Evolutionary conservation across 306 rosid genomes (phyloP), one percentile per base, ranked within the genome.

Genomic region (Fragaria nilgerrensis): DNA sequence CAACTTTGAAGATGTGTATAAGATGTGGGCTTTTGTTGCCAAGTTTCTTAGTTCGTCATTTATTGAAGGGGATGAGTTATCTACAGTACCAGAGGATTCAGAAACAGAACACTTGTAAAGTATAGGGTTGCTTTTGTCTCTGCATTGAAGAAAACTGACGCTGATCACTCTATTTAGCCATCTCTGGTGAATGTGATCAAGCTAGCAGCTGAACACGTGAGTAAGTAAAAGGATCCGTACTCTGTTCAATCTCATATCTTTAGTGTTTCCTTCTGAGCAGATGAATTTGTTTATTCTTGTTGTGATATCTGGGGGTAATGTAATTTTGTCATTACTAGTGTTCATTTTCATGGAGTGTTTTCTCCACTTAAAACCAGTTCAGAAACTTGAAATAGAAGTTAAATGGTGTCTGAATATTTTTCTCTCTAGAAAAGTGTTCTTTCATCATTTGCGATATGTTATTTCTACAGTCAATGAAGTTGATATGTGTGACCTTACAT

Each of bases 11-110:
- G 99, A 95, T 81, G 99, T 92, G 56, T 92, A 92, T 53, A 95
- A 88, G 84, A 82, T 95, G 88, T 95, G 97, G 99, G 97, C 93
- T 50, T 90, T 95, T 81, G 83, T 92, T n/a, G 96, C 96, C 4
- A 95, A 92, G 87, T 95, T 95, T 87, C 97, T 95, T 53, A 87
- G 88, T 79, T 96, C 89, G 1, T 20, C 90, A 72, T 92, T 90
- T 77, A 89, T 48, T 32, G 71, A 45, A 75, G 55, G 68, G 68
- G 76, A 78, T 50, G 83, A 49, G 9, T 43, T 77, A 64, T 64
- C 83, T 25, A 41, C 83, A 1, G 81, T 75, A 61, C 75, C 74
- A 2, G 85, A 95, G 81, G 95, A 73, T 19, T 74, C 72, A 52
- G 85, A 74, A 68, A 72, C 75, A 10, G 56, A 47, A 72, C 43